A percentile compares a stretch with the other conserved stretches of the same genome.
Conservation (phyloP, 306 rosid species). For the Corylus heterophylla region DNA sequence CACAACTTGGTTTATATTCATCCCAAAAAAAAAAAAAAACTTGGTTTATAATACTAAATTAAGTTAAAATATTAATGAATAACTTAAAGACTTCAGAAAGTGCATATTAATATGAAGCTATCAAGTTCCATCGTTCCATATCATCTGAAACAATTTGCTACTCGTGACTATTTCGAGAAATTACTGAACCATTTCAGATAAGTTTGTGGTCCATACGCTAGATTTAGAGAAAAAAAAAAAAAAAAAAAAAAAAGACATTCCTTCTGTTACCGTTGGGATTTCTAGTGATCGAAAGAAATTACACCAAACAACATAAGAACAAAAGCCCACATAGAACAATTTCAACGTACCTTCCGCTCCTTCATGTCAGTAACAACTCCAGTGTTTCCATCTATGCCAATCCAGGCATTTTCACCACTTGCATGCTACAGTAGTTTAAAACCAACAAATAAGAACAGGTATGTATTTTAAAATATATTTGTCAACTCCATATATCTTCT, state of each 20-base stretch:
- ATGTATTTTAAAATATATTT: not conserved
- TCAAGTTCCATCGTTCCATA: not conserved
- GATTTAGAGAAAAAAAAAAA: not conserved
- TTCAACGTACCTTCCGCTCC: constrained; percentile 62
- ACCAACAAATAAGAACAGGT: constrained; percentile 11
- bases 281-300: not conserved
- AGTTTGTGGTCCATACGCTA: not conserved
- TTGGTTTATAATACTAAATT: not conserved
- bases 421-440: constrained; percentile 61
- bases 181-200: constrained; percentile 3
- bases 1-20: not conserved
- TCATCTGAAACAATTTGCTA: not conserved
- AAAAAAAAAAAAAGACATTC: not conserved
- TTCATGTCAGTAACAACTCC: constrained; percentile 78
- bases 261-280: not conserved
- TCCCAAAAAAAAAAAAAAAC: not conserved
- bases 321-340: not conserved
- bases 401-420: constrained; percentile 94
- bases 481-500: not conserved
- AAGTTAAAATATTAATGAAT: not conserved
- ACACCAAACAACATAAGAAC: not conserved
- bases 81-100: not conserved
- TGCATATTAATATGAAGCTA: not conserved
- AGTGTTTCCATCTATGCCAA: constrained; percentile 91
- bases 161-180: not conserved